Evolutionary conservation across 257 asterid species (phyloP).

Genomic region (Solanum clarkiae): DNA sequence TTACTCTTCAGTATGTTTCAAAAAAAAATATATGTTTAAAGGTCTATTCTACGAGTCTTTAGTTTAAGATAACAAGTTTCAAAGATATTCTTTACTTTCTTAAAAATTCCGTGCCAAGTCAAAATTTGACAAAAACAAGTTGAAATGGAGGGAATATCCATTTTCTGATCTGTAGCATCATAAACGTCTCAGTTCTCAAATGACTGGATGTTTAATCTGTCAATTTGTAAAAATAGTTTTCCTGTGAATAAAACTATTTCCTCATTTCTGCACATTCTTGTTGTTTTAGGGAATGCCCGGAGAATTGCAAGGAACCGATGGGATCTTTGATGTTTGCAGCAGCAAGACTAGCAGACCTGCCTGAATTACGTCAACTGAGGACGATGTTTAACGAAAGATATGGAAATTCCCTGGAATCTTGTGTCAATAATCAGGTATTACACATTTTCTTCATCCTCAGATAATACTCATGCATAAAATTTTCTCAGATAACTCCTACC

Average conservation of each 20-base stretch:
- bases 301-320: slow-evolving; percentile 72
- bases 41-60: too few species aligned
- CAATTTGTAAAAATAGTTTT: neutral
- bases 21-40: too few species aligned
- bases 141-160: neutral
- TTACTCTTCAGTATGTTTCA: too few species aligned
- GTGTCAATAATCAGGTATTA: slow-evolving; percentile 49
- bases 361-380: slow-evolving; percentile 76
- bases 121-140: too few species aligned
- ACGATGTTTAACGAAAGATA: slow-evolving; percentile 49
- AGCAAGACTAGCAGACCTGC: slow-evolving; percentile 82
- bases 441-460: slow-evolving; percentile 9
- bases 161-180: neutral
- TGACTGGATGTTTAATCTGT: neutral
- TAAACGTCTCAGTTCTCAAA: neutral
- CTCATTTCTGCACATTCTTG: neutral
- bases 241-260: neutral
- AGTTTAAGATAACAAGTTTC: too few species aligned
- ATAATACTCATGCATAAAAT: slow-evolving; percentile 4
- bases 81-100: too few species aligned
- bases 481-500: neutral
- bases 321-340: slow-evolving; percentile 78
- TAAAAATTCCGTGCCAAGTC: too few species aligned
- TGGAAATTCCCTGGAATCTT: slow-evolving; percentile 37
- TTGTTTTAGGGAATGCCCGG: slow-evolving; percentile 66